Evolutionary conservation across 257 asterid species (phyloP), one percentile per base, ranked within the genome.

Genomic region (Jacaranda mimosifolia): DNA sequence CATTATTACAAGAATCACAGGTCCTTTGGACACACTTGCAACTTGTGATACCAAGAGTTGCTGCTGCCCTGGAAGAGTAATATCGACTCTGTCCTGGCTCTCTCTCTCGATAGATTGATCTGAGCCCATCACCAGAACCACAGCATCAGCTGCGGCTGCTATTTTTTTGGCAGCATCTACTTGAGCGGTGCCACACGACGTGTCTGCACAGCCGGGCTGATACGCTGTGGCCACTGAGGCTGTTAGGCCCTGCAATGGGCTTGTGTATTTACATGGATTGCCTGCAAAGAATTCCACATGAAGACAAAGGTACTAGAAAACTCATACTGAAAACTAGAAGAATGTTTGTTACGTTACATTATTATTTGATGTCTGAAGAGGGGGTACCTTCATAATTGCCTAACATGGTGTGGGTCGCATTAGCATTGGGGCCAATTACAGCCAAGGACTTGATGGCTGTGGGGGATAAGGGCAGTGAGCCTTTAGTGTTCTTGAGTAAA

Each of bases 61-160:
- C 18, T 95, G 99, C 66, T 95, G 94, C 26, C 99, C 99, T 3
- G 99, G 99, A 9, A 95, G 97, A 38, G 96, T 92, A 36, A 95
- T 83, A 73, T 81, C 72, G n/a, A 81, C 81, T 52, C 98, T 77
- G 75, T 91, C 99, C 2, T 60, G 68, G 63, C 80, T 64, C 80
- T 95, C 99, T 5, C 66, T 77, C 77, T 91, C 98, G 5, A 93
- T 84, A 0, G 90, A 79, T 64, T 89, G 96, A 76, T 95, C 96
- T 3, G 96, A 87, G 0, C 99, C 98, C 97, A 93, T 78, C 4
- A 95, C 85, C 11, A 95, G 82, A 19, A 95, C 96, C 11, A 95
- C 97, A 0, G 91, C 97, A 77, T 95, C 97, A 3, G 97, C 94
- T 8, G 56, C 66, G 0, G 92, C 87, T 5, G 97, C 97, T 8